phyloP scores from a whole-genome alignment of 768 basidiomycete genomes.

The Tulasnella sp. region DNA sequence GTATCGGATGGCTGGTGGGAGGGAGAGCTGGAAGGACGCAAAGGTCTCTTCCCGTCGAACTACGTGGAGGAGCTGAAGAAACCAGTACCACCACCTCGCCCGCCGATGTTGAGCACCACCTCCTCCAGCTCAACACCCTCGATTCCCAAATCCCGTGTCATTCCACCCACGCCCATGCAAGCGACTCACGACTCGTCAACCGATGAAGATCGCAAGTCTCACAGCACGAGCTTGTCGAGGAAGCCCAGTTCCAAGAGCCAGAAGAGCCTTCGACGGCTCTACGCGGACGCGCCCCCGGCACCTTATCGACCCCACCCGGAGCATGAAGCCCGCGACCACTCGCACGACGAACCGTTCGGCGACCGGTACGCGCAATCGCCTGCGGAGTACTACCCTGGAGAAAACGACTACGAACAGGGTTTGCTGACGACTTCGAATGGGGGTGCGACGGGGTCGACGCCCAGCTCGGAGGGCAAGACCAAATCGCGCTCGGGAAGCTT shows the following conservation, averaged over 20 bases:
- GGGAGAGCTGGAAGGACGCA: conserved; percentile 68
- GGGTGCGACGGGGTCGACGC: conserved; percentile 10
- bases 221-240: no score
- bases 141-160: no score
- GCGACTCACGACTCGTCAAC: no score
- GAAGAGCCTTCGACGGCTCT: no score
- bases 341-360: conserved; percentile 57
- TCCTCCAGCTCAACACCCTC: no score
- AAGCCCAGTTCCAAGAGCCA: no score
- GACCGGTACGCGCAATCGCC: conserved; percentile 47
- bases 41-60: conserved; percentile 86
- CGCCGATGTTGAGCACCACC: no score
- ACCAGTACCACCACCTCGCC: no score
- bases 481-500: conserved; percentile 26
- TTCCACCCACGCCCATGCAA: no score
- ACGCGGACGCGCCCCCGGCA: conserved; percentile 38
- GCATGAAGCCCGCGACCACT: conserved; percentile 41
- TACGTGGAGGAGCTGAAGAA: no score
- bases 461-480: conserved; percentile 11
- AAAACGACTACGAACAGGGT: conserved; percentile 39
- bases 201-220: no score
- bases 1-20: conserved; percentile 92
- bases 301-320: conserved; percentile 37
- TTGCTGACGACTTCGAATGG: conserved; percentile 27
- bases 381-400: conserved; percentile 41